A percentile compares a stretch with the other conserved stretches of the same genome.
phyloP scores from a whole-genome alignment of 208 protist genomes.

The Trypanosoma cruzi region DNA sequence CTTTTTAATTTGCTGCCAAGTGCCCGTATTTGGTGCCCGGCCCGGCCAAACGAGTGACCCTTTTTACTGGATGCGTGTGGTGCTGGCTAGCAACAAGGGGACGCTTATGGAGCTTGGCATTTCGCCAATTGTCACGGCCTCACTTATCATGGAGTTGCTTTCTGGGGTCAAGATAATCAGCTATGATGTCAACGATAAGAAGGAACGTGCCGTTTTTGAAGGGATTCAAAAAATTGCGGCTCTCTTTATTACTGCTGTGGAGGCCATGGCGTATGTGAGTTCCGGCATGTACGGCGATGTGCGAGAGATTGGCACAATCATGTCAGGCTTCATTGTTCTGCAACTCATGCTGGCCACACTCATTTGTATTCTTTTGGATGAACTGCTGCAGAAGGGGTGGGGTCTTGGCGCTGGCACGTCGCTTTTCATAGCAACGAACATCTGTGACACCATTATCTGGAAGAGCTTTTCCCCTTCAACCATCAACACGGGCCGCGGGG shows the following conservation, averaged over 20 bases:
- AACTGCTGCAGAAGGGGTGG: conserved; percentile 99
- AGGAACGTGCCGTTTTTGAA: conserved; percentile 97
- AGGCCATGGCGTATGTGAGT: conserved; percentile 98
- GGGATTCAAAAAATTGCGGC: conserved; percentile 98
- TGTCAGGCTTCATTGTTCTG: conserved; percentile 97
- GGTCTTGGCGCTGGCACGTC: conserved; percentile 99
- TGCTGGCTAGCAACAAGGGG: conserved; percentile 99
- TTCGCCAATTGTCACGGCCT: conserved; percentile 97
- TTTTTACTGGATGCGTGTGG: conserved; percentile 99
- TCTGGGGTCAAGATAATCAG: conserved; percentile 96
- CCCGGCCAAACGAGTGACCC: conserved; percentile 96
- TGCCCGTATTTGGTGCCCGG: conserved; percentile 99
- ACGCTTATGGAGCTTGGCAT: conserved; percentile 99
- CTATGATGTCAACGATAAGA: conserved; percentile 95
- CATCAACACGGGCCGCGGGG: conserved; percentile 97
- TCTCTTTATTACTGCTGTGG: conserved; percentile 97
- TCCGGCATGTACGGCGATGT: conserved; percentile 99
- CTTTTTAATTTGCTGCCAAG: conserved; percentile 99
- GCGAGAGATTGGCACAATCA: conserved; percentile 93
- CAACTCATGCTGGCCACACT: conserved; percentile 99
- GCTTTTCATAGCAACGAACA: conserved; percentile 99
- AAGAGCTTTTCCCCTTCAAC: conserved; percentile 99
- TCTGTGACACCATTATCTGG: conserved; percentile 99
- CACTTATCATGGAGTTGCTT: conserved; percentile 99
- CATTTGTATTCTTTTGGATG: conserved; percentile 99